Evolutionary conservation across 2,329 filamentous ascomycete species (phyloP), one percentile per base, ranked within the genome.

Genomic region (Xylaria sp.): DNA sequence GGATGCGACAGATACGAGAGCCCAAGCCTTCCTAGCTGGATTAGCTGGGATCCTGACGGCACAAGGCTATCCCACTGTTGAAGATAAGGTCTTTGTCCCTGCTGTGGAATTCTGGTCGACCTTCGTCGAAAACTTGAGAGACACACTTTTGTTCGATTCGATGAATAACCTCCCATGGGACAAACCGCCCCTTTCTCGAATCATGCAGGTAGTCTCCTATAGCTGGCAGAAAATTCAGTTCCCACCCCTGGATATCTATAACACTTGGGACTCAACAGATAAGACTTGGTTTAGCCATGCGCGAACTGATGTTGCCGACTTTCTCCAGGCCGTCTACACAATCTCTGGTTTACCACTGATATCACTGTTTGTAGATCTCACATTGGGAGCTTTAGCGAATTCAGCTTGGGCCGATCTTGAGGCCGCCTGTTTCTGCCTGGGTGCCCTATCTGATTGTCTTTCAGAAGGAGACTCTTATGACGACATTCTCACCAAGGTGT

Each of bases 31-130:
- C 58, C 79, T 93, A 15, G 80, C 81, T 2, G 86, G 84, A 39
- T 82, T 93, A n/a, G 88, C 86, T 67, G 87, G 89, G 4, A 84
- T 96, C 5, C 82, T 94, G 28, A 85, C 85, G 23, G 86, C 89
- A 13, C 83, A 88, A 13, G 92, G 92, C 1, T 86, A 88, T 72
- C 87, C 91, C 0, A 89, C 90, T 1, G 86, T 86, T 4, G 92
- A 95, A 63, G 91, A 96, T 74, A 89, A 88, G 70, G 88, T 94
- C 12, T 94, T 93, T 63, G 87, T 92, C 0, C 87, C 89, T 1
- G 88, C 90, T 0, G 84, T 95, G 15, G 92, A 96, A 74, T 95
- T 96, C 76, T 96, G 93, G 93, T 90, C 88, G 20, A 90, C 88
- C 0, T 93, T 90, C 76, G 87, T 92, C 6, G 92, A 94, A 78